phyloP scores from a whole-genome alignment of 2,329 filamentous ascomycete species.

The Cercospora sp. region DNA sequence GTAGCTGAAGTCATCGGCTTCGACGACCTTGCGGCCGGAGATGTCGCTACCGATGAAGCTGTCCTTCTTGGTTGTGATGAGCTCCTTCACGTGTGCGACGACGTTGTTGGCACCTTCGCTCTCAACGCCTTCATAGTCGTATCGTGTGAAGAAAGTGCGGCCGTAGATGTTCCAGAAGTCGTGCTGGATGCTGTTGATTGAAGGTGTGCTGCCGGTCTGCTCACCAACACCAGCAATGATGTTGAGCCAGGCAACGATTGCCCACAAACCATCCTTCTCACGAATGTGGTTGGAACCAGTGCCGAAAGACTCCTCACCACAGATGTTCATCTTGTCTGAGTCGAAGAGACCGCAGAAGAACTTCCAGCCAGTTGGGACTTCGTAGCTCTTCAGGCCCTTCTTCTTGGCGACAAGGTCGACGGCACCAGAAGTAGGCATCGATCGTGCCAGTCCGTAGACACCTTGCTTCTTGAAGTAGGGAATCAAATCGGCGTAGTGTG shows the following conservation, averaged over 20 bases:
- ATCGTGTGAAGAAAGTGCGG: conserved; percentile 97
- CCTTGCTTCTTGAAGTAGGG: conserved; percentile 98
- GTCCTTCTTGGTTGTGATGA: conserved; percentile 67
- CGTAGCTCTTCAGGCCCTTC: conserved; percentile 87
- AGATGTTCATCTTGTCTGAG: conserved; percentile 94
- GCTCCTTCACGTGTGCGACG: conserved; percentile 73
- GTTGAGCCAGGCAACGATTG: conserved; percentile 95
- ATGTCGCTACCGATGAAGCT: conserved; percentile 84
- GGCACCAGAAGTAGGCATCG: conserved; percentile 95
- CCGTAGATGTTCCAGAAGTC: conserved; percentile 97
- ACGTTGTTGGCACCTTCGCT: conserved; percentile 88
- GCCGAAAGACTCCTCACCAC: conserved; percentile 96
- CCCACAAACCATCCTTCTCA: conserved; percentile 98
- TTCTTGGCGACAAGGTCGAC: conserved; percentile 95
- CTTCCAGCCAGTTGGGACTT: conserved; percentile 98
- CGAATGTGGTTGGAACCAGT: conserved; percentile 98
- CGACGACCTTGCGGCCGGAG: conserved; percentile 76
- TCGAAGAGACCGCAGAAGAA: conserved; percentile 98
- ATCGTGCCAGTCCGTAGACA: conserved; percentile 90
- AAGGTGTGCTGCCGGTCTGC: conserved; percentile 76
- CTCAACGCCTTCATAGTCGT: conserved; percentile 96
- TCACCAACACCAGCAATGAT: conserved; percentile 94
- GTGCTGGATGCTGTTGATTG: conserved; percentile 92
- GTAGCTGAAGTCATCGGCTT: conserved; percentile 96
- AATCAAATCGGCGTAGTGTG: conserved; percentile 92